phyloP scores from a whole-genome alignment of 192 early-diverging fungal genomes.

The Coemansia sp. region DNA sequence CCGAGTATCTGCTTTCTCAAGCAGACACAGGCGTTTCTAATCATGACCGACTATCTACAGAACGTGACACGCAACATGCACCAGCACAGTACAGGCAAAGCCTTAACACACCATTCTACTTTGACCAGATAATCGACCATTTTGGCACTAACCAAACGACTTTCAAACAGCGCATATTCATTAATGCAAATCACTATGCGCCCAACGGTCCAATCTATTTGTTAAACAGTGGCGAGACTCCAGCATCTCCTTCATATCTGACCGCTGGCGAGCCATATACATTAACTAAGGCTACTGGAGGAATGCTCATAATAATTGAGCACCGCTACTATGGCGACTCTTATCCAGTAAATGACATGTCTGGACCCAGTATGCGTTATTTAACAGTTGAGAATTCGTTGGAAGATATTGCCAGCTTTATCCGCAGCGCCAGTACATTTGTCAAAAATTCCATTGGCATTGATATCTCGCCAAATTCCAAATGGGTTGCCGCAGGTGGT shows the following conservation, averaged over 20 bases:
- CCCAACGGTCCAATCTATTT: slow-evolving; percentile 51
- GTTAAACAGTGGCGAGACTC: slow-evolving; percentile 53
- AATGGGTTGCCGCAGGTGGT: slow-evolving; percentile 74
- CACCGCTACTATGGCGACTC: slow-evolving; percentile 69
- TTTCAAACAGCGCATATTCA: slow-evolving; percentile 49
- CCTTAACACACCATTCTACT: slow-evolving; percentile 22
- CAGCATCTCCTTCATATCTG: slow-evolving; percentile 47
- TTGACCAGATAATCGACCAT: slow-evolving; percentile 53
- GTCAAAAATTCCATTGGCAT: slow-evolving; percentile 20
- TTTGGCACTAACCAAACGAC: slow-evolving; percentile 23
- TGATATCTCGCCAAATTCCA: slow-evolving; percentile 42
- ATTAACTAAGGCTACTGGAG: slow-evolving; percentile 59
- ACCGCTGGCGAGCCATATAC: slow-evolving; percentile 45
- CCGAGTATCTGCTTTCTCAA: slow-evolving; percentile 17
- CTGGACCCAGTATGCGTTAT: slow-evolving; percentile 45
- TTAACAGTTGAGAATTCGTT: slow-evolving; percentile 53
- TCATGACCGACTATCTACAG: not conserved
- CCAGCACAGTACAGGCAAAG: slow-evolving; percentile 1
- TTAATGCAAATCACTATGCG: slow-evolving; percentile 39
- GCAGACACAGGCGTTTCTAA: not conserved
- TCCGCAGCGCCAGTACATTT: slow-evolving; percentile 33
- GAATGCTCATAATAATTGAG: slow-evolving; percentile 61
- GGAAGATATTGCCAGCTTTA: slow-evolving; percentile 54
- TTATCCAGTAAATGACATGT: slow-evolving; percentile 56
- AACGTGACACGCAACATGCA: not conserved